A percentile compares a stretch with the other conserved stretches of the same genome.
phyloP scores from a whole-genome alignment of 495 filamentous ascomycete species.

The Eremomyces bilateralis region DNA sequence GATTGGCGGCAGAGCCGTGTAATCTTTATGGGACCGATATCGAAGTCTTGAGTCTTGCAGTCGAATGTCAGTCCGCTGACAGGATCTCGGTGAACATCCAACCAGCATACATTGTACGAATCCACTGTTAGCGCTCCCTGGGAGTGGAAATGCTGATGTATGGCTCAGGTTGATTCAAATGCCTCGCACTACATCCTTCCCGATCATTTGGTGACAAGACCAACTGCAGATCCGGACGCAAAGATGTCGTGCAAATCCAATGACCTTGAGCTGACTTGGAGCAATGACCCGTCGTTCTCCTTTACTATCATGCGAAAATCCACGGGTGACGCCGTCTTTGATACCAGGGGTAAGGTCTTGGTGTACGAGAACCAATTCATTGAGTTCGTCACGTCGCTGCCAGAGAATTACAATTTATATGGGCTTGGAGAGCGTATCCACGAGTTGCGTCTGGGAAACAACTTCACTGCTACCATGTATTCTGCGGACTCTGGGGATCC shows the following conservation, averaged over 20 bases:
- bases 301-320: constrained; percentile 34
- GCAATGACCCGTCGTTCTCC: constrained; percentile 36
- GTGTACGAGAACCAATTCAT: constrained; percentile 46
- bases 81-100: constrained; percentile 30
- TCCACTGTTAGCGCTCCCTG: neutral
- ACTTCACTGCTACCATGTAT: constrained; percentile 42
- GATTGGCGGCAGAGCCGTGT: constrained; percentile 32
- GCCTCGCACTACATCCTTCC: constrained; percentile 45
- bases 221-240: constrained; percentile 24
- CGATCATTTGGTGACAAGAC: constrained; percentile 37
- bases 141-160: neutral
- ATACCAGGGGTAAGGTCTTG: constrained; percentile 30
- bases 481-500: constrained; percentile 46
- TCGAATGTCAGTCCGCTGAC: constrained; percentile 34
- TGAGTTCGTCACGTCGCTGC: constrained; percentile 34
- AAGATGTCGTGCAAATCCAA: constrained; percentile 17
- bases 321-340: constrained; percentile 35
- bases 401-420: constrained; percentile 40
- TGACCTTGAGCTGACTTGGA: constrained; percentile 35
- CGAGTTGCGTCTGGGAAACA: constrained; percentile 34
- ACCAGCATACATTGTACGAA: constrained; percentile 32
- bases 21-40: constrained; percentile 43
- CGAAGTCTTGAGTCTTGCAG: constrained; percentile 28
- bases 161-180: constrained; percentile 30
- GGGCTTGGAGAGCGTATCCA: constrained; percentile 40